phyloP scores from a whole-genome alignment of 2,329 filamentous ascomycete species.

The Nemania abortiva region DNA sequence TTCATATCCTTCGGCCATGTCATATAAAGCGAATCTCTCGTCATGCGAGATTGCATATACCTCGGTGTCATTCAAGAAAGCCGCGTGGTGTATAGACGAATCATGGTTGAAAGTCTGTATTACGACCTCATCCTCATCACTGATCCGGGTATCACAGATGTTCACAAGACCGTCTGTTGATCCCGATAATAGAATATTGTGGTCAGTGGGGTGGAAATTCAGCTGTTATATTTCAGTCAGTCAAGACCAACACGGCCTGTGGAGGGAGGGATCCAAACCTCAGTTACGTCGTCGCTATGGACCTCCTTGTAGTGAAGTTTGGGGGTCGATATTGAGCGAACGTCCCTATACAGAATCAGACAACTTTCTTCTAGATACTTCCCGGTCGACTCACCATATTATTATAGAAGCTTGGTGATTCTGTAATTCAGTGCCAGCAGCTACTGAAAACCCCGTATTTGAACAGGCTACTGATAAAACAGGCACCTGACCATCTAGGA shows the following conservation, averaged over 20 bases:
- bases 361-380: not conserved
- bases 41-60: constrained; percentile 82
- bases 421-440: constrained; percentile 78
- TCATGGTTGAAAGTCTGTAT: constrained; percentile 83
- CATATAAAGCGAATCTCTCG: constrained; percentile 80
- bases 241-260: constrained; percentile 3
- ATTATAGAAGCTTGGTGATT: constrained; percentile 71
- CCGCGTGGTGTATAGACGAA: constrained; percentile 79
- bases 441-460: constrained; percentile 68
- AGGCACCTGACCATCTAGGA: constrained; percentile 59
- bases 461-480: constrained; percentile 76
- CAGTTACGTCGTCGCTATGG: constrained; percentile 76
- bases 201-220: constrained; percentile 70
- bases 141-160: constrained; percentile 76
- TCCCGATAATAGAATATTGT: constrained; percentile 76
- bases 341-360: constrained; percentile 62
- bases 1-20: constrained; percentile 72
- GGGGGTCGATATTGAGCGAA: constrained; percentile 62
- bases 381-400: constrained; percentile 64
- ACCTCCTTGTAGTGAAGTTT: constrained; percentile 71
- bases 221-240: constrained; percentile 59
- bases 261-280: constrained; percentile 56
- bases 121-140: constrained; percentile 81
- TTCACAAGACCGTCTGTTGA: constrained; percentile 85
- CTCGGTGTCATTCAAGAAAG: constrained; percentile 74